Evolutionary conservation across 2,329 filamentous ascomycete species (phyloP).

Genomic region (Cladosporium colombiae): DNA sequence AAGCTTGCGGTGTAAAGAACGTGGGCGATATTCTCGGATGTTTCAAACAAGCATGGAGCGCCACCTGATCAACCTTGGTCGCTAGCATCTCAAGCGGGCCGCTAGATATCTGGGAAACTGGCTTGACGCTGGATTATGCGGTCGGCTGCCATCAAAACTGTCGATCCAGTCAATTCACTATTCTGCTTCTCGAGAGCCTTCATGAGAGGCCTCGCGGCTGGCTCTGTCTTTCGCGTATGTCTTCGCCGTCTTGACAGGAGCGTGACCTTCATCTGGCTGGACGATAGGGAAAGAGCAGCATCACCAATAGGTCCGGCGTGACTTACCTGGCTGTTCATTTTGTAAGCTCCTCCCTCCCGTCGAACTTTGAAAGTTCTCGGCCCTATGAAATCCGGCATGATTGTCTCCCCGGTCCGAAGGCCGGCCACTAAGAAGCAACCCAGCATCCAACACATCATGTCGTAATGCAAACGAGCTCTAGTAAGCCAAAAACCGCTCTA

Average conservation of each 20-base stretch:
- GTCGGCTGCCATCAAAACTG: not conserved
- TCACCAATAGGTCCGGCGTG: too few species aligned
- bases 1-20: not conserved
- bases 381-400: not conserved
- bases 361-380: not conserved
- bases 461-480: not conserved
- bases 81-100: not conserved
- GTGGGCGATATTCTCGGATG: not conserved
- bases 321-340: not conserved
- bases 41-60: not conserved
- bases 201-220: not conserved
- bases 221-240: not conserved
- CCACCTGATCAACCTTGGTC: not conserved
- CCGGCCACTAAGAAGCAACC: not conserved
- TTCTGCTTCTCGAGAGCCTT: not conserved
- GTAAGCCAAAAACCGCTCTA: not conserved
- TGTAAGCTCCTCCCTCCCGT: not conserved
- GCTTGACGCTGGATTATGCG: not conserved
- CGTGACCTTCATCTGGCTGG: not conserved
- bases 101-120: not conserved
- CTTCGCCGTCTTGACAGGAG: not conserved
- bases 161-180: not conserved
- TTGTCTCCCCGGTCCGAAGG: not conserved
- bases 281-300: not conserved
- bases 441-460: not conserved